Evolutionary conservation across 768 basidiomycete genomes (phyloP).

Genomic region (Russula lepida): DNA sequence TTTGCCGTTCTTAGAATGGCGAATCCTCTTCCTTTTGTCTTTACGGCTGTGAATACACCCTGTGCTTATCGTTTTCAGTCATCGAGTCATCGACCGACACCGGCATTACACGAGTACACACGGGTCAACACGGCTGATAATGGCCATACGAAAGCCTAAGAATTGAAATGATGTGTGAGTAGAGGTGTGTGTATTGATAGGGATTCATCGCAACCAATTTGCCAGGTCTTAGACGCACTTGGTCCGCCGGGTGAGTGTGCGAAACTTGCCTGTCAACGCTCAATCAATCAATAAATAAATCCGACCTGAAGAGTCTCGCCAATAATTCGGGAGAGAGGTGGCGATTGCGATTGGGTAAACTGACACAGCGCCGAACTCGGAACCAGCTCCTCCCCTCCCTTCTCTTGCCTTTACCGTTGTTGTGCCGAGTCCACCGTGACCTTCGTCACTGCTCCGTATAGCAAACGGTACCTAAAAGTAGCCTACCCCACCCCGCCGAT

Average conservation of each 20-base stretch:
- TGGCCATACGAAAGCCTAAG: not conserved
- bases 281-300: not conserved
- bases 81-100: not conserved
- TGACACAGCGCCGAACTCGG: not conserved
- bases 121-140: not conserved
- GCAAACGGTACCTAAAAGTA: not conserved
- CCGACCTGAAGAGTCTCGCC: not conserved
- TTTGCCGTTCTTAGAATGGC: not conserved
- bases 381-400: not conserved
- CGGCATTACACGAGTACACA: too few relatives aligned
- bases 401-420: not conserved
- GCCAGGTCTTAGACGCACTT: not conserved
- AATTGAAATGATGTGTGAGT: not conserved
- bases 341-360: conserved; percentile 16
- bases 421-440: not conserved
- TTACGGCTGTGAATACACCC: too few relatives aligned
- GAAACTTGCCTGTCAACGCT: not conserved
- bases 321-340: conserved; percentile 7
- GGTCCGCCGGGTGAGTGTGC: not conserved
- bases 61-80: too few relatives aligned
- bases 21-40: not conserved
- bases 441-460: not conserved
- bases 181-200: not conserved
- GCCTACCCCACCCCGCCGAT: not conserved
- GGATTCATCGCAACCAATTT: not conserved